These are phyloP conservation scores for Aspergillus carbonarius DNA, from an alignment of 2,329 filamentous ascomycete species.

Conservation along the genomic window DNA sequence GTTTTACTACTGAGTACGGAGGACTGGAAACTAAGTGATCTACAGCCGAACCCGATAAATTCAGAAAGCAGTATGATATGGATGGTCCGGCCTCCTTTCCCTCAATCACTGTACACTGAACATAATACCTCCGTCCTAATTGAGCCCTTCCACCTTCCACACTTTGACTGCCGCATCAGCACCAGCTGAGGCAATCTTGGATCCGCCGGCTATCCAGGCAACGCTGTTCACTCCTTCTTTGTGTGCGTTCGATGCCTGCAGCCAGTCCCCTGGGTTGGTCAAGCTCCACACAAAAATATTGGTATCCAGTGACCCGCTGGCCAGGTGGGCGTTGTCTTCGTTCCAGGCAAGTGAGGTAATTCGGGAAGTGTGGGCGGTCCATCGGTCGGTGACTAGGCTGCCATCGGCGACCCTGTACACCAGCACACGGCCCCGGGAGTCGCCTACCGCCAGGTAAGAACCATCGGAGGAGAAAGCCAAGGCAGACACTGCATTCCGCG, in stretches of 20 bases:
- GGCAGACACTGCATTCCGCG: conserved; percentile 70
- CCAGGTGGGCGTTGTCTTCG: conserved; percentile 70
- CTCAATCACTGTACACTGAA: too few relatives aligned
- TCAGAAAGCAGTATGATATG: background rate
- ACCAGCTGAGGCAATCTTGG: conserved; percentile 73
- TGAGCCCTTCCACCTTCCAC: conserved; percentile 67
- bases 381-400: conserved; percentile 75
- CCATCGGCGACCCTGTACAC: conserved; percentile 70
- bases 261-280: conserved; percentile 74
- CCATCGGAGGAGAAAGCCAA: conserved; percentile 81
- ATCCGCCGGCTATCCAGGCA: conserved; percentile 67
- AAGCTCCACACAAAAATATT: conserved; percentile 92
- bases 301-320: conserved; percentile 83
- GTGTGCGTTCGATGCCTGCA: conserved; percentile 84
- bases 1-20: background rate
- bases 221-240: conserved; percentile 94
- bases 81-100: too few relatives aligned
- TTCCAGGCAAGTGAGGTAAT: conserved; percentile 76
- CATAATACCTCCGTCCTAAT: conserved; percentile 18
- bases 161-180: conserved; percentile 89
- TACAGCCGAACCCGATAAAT: too few relatives aligned
- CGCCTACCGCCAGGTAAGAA: conserved; percentile 76
- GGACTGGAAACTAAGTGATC: background rate
- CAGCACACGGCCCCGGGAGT: conserved; percentile 80
- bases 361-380: conserved; percentile 69